These are phyloP conservation scores for Penicillium polonicum DNA, from an alignment of 2,329 filamentous ascomycete species.

Conservation along the genomic window DNA sequence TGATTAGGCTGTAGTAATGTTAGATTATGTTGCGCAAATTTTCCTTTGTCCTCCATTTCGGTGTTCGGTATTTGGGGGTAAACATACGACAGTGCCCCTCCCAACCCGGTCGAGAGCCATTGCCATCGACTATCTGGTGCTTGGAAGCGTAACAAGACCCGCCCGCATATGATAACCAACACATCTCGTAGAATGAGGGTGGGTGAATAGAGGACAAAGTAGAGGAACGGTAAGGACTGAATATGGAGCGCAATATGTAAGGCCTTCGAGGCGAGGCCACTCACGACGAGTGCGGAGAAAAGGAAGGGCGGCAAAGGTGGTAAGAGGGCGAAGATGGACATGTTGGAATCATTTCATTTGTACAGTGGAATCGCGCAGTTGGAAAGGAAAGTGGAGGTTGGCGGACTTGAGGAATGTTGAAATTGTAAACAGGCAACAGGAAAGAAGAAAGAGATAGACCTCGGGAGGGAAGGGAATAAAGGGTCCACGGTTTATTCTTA, in stretches of 20 bases:
- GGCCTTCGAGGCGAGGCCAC: slow-evolving; percentile 34
- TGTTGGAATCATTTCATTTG: slow-evolving; percentile 25
- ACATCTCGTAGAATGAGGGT: slow-evolving; percentile 40
- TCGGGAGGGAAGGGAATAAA: not conserved
- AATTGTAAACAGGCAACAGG: not conserved
- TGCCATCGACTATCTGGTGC: slow-evolving; percentile 22
- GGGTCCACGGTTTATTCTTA: slow-evolving; percentile 3
- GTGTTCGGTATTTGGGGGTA: not conserved
- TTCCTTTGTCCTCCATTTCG: not conserved
- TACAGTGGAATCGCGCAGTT: slow-evolving; percentile 1
- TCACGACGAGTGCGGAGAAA: slow-evolving; percentile 33
- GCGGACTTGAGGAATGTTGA: not conserved
- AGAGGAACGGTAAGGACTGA: slow-evolving; percentile 32
- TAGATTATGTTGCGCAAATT: not conserved
- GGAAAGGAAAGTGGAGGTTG: not conserved
- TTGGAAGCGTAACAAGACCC: slow-evolving; percentile 29
- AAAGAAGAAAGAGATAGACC: not conserved
- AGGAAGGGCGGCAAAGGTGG: slow-evolving; percentile 26
- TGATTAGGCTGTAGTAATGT: slow-evolving; percentile 25
- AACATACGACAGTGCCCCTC: slow-evolving; percentile 32
- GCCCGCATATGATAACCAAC: slow-evolving; percentile 31
- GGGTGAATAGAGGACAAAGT: slow-evolving; percentile 39
- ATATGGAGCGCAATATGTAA: slow-evolving; percentile 37
- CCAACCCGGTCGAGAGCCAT: slow-evolving; percentile 27
- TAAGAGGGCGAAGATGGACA: slow-evolving; percentile 21